Base-by-base conservation (phyloP, 805 yeast species). In the Starmerella roubikii region DNA sequence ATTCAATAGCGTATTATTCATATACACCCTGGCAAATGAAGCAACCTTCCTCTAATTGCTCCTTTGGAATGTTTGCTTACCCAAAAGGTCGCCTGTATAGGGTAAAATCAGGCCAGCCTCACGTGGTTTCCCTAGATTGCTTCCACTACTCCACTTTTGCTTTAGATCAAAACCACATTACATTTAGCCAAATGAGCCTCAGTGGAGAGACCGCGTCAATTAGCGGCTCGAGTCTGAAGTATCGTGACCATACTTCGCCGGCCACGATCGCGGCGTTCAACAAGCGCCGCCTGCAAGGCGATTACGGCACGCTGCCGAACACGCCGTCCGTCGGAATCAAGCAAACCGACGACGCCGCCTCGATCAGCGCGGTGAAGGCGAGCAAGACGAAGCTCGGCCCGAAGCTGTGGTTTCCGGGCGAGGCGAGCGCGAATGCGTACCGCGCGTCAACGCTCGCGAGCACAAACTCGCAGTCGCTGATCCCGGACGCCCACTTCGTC, bases 241-340 rank as follows among this genome's bases (percentile, higher is more conserved):
- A 38, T 22, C 16, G 25, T 30, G 42, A 38, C 27, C 38, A 37
- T 17, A 32, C 37, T 21, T 40, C 47, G 9, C 37, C 49, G 24
- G n/a, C 48, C 24, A 60, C 58, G 32, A 53, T 55, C 32, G 63
- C 62, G 15, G 47, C 49, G 35, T 60, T 57, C 46, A 50, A 52
- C 42, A 57, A 56, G 35, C 57, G 58, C 31, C 49, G 59, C 33
- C 44, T 44, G 37, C 44, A 51, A 34, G 63, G 64, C 35, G 54
- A 55, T 38, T 56, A 48, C 43, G 53, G 54, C 39, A 33, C 41
- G 22, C 51, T 41, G 39, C 63, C 65, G 20, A 57, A 60, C 38
- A 52, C 55, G 22, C 65, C 66, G 19, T 42, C 53, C 13, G 57
- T 62, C 13, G 67, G 66, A 1, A 59, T 62, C 28, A 51, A 40